Percentiles rank a stretch among this genome's conserved stretches.
Conservation (phyloP, 2,329 filamentous ascomycete species). For the Ciborinia camelliae region DNA sequence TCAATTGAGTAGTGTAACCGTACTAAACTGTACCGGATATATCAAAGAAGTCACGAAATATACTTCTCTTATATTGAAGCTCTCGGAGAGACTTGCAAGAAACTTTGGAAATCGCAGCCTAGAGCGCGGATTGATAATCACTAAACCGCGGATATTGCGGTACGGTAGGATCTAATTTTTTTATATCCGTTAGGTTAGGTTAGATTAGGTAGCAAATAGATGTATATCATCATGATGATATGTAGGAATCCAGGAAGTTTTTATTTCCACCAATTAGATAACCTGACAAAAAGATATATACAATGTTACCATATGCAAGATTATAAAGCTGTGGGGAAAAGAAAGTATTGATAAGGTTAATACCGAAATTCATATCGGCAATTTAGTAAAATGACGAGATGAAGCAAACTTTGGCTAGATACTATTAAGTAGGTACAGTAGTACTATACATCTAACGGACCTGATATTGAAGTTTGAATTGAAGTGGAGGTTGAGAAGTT, state of each 20-base stretch:
- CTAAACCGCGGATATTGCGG: constrained; percentile 3
- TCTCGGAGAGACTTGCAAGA: neutral
- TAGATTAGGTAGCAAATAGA: too few species aligned
- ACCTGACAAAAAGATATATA: too few species aligned
- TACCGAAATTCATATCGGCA: neutral
- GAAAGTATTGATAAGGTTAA: too few species aligned
- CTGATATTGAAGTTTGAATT: neutral
- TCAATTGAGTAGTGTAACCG: neutral
- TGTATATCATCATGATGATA: too few species aligned
- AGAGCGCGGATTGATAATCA: neutral
- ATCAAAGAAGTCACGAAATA: neutral
- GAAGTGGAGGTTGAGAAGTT: neutral
- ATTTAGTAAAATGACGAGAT: neutral
- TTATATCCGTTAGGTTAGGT: too few species aligned
- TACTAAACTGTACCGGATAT: neutral
- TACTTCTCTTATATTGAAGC: neutral
- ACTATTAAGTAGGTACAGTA: too few species aligned
- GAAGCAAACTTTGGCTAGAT: too few species aligned
- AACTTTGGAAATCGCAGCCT: neutral
- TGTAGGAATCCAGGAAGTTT: too few species aligned
- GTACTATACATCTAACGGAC: too few species aligned
- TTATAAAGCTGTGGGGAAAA: too few species aligned
- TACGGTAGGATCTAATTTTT: neutral
- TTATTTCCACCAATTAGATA: too few species aligned
- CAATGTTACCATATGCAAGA: too few species aligned